Conservation (phyloP, 2,329 filamentous ascomycete genomes). For the Talaromyces sp. region DNA sequence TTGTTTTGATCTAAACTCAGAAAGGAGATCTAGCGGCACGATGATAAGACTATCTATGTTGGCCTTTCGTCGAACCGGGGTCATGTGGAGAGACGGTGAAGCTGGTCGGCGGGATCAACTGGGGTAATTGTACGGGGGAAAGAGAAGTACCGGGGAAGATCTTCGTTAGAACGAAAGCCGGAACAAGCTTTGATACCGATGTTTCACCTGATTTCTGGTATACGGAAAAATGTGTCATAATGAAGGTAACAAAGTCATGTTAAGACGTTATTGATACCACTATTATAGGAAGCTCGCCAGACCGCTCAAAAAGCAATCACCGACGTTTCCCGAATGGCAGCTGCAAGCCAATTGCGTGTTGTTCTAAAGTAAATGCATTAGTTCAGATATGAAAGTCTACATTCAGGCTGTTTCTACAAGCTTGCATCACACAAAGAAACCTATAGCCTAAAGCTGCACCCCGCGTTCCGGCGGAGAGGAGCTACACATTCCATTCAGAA, state of each 20-base stretch:
- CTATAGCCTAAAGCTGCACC: neutral
- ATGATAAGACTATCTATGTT: neutral
- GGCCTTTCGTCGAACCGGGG: neutral
- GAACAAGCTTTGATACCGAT: neutral
- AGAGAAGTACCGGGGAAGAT: neutral
- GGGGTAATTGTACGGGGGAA: neutral
- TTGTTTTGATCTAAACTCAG: neutral
- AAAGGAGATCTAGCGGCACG: neutral
- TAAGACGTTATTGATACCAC: neutral
- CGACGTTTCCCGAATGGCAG: too few relatives aligned
- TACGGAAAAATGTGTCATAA: too few relatives aligned
- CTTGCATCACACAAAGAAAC: neutral
- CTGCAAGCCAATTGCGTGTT: neutral
- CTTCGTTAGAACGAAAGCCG: neutral
- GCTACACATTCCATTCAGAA: neutral
- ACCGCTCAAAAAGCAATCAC: neutral
- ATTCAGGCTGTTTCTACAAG: neutral
- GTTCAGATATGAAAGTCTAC: neutral
- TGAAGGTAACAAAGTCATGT: neutral
- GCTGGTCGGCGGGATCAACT: neutral
- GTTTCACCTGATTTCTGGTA: too few relatives aligned
- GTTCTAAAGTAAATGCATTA: neutral
- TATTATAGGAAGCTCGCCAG: neutral
- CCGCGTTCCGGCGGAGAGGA: neutral
- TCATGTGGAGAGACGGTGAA: neutral